Evolutionary conservation across 176 grass and related monocot genomes (phyloP), one percentile per base, ranked within the genome.

Genomic region (Rhynchospora tenuis): DNA sequence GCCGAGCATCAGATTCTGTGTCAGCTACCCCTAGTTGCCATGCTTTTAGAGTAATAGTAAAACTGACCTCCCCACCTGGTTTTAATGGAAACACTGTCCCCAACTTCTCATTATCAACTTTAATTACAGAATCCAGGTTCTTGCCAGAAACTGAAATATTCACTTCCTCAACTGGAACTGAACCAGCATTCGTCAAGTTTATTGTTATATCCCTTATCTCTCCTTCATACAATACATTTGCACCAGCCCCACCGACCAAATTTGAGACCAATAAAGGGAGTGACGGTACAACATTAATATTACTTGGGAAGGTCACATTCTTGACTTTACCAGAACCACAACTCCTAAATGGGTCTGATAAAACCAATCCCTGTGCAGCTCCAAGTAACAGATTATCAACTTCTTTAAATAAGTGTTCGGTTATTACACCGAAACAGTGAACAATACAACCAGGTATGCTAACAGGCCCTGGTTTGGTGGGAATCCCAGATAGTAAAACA

Each of bases 391-490:
- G 88, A 85, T 86, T 93, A 48, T 99, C 91, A 16, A 99, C 97
- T 83, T 99, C 97, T 86, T 90, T 99, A 80, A 99, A 95, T 72
- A 99, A 86, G 88, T 99, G 97, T 87, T 99, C 97, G 76, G 97
- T 93, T 67, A 99, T 99, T 82, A 99, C 97, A 87, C 97, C 97
- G 85, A 95, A 99, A 87, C 89, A 95, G 82, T 99, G 97, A 66
- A 99, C 93, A 87, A 99, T 96, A 89, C 97, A 99, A 59, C 97
- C 97, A 84, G 91, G 93, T 88, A 99, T 95, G 61, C 87, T 90
- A 74, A 99, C 84, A 86, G 85, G 83, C 73, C 93, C 97, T 9
- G 91, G 83, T 90, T 93, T 81, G 63, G 97, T 99, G 83, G 97
- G 97, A 89, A 99, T 90, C 52, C 97, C 97, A 83, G 93, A 93